Base-by-base conservation (phyloP, 2,329 filamentous ascomycete genomes). In the Chaetomium sp. region DNA sequence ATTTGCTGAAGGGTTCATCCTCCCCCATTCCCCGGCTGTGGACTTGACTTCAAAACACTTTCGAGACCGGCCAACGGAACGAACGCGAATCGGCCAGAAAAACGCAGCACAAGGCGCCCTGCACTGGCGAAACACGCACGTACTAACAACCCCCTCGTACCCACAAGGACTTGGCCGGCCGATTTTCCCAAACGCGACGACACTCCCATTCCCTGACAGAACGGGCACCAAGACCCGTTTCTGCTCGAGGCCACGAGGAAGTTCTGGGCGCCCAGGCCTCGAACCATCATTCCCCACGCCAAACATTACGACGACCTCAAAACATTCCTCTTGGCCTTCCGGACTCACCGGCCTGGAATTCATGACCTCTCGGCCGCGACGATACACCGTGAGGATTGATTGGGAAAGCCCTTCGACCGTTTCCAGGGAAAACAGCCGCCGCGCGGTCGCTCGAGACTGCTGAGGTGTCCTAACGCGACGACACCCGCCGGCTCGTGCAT, bases 211-310 rank as follows among this genome's bases (percentile, higher is more conserved):
- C 48, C 48, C 27, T 42, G 37, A 38, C 37, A 38, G 37, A n/a
- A 27, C 42, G 41, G 14, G 34, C 58, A 36, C 45, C 27, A 49
- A 34, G 33, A 42, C 47, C 42, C 45, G 44, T 35, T 51, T 41
- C 47, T 19, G 19, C 19, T 27, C 19, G 19, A 2, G 53, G 47
- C 59, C 54, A 60, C 64, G 59, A 67, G 66, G 63, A 67, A 67
- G 65, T 67, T 71, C 71, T 72, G 65, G 71, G 71, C 71, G 70
- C 70, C 71, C 69, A 73, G 71, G 68, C 66, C 66, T 65, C 65
- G 60, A 59, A 12, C 41, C 41, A 43, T 36, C 58, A 59, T 62
- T 61, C 66, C 64, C 60, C 60, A 59, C 61, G 45, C 50, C 54
- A 58, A 57, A 58, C 57, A 59, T 55, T 53, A 50, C 59, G 57